A percentile compares a stretch with the other conserved stretches of the same genome.
Evolutionary conservation across 768 basidiomycete species (phyloP).

Genomic region (Chiua virens): DNA sequence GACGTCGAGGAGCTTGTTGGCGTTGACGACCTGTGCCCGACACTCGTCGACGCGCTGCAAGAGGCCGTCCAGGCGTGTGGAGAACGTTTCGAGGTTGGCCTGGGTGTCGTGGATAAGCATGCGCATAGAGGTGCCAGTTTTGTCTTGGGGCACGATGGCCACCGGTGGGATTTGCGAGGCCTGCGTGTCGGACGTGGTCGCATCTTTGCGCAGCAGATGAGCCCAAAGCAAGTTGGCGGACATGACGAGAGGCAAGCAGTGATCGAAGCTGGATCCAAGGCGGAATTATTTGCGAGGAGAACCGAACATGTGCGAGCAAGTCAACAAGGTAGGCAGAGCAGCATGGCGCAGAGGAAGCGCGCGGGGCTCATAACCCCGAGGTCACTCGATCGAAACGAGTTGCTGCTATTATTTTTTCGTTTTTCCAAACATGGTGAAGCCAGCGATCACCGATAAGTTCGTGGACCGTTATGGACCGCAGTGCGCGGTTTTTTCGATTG

Average conservation of each 20-base stretch:
- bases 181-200: constrained; percentile 19
- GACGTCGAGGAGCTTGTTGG: constrained; percentile 57
- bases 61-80: constrained; percentile 53
- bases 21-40: constrained; percentile 50
- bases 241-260: constrained; percentile 2
- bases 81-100: constrained; percentile 66
- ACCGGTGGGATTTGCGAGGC: constrained; percentile 19
- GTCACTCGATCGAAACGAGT: constrained; percentile 50
- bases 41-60: constrained; percentile 50
- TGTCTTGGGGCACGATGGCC: constrained; percentile 57
- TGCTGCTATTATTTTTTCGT: constrained; percentile 28
- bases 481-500: no score
- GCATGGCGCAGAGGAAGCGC: constrained; percentile 50
- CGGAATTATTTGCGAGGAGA: no score
- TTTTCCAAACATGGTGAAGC: no score
- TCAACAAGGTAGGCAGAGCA: no score
- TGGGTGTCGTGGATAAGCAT: constrained; percentile 75
- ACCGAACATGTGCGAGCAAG: no score
- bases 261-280: no score
- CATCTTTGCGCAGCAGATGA: constrained; percentile 51
- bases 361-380: constrained; percentile 51
- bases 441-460: no score
- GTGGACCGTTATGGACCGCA: no score
- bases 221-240: constrained; percentile 48
- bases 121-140: constrained; percentile 66